A percentile compares a stretch with the other conserved stretches of the same genome.
phyloP scores from a whole-genome alignment of 1,139 yeast genomes.

The Candida labiduridarum region DNA sequence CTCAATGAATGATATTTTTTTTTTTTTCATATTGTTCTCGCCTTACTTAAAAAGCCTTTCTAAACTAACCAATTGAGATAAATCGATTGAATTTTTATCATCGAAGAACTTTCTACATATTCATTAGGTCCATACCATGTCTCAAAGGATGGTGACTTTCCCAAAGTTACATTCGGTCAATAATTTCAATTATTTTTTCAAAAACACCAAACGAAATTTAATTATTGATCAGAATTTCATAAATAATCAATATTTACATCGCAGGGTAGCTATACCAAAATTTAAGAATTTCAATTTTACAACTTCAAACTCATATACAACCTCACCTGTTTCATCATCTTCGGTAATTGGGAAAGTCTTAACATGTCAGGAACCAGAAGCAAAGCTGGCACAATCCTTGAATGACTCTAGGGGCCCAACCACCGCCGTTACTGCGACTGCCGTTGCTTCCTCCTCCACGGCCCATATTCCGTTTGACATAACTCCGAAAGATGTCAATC shows the following conservation, averaged over 20 bases:
- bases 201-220: constrained; percentile 37
- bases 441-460: not conserved
- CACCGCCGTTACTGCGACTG: not conserved
- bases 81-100: not conserved
- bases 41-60: not conserved
- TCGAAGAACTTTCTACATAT: not conserved
- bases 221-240: constrained; percentile 38
- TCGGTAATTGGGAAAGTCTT: constrained; percentile 30
- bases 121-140: constrained; percentile 2
- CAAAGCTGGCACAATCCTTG: constrained; percentile 26
- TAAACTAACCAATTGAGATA: not conserved
- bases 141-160: constrained; percentile 18
- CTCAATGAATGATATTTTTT: not conserved
- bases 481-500: constrained; percentile 33
- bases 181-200: constrained; percentile 43
- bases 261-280: constrained; percentile 9
- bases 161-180: constrained; percentile 33
- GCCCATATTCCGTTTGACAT: constrained; percentile 59
- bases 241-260: constrained; percentile 31
- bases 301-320: not conserved
- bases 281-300: not conserved
- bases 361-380: constrained; percentile 42
- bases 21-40: not conserved
- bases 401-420: constrained; percentile 3
- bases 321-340: constrained; percentile 12